phyloP scores from a whole-genome alignment of 1,284 basidiomycete genomes.

The Leccinum subrobustum region DNA sequence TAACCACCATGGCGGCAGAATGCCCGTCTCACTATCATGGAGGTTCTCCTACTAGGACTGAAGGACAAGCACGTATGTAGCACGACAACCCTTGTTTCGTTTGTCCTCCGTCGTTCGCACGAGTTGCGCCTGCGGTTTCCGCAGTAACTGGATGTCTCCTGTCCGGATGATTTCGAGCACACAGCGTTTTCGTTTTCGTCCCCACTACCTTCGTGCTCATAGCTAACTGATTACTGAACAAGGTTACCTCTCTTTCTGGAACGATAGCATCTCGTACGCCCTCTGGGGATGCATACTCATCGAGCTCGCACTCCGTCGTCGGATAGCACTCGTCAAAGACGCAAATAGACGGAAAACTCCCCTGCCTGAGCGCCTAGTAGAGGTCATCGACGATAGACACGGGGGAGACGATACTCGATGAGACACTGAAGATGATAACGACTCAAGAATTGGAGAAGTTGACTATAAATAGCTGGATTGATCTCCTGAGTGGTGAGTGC shows the following conservation, averaged over 20 bases:
- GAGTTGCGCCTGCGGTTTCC: conserved; percentile 12
- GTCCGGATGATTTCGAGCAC: conserved; percentile 6
- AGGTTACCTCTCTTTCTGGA: conserved; percentile 98
- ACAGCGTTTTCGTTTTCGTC: background rate
- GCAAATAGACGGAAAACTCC: conserved; percentile 76
- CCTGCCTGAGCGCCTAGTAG: conserved; percentile 81
- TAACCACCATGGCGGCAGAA: conserved; percentile 61
- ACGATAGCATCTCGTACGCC: conserved; percentile 97
- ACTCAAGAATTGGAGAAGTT: conserved; percentile 71
- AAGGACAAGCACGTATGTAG: conserved; percentile 82
- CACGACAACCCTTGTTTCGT: background rate
- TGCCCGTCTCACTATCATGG: conserved; percentile 93
- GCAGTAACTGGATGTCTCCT: conserved; percentile 16
- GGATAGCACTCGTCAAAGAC: conserved; percentile 88
- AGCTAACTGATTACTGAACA: conserved; percentile 37
- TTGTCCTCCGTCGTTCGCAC: conserved; percentile 1
- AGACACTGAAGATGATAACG: conserved; percentile 95
- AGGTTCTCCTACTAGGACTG: conserved; percentile 87
- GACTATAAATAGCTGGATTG: conserved; percentile 91
- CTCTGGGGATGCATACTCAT: conserved; percentile 93
- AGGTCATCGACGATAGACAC: conserved; percentile 91
- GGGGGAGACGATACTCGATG: conserved; percentile 93
- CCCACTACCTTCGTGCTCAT: conserved; percentile 25
- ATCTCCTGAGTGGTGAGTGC: conserved; percentile 79
- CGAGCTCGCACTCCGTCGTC: conserved; percentile 86